Evolutionary conservation across 257 asterid genomes (phyloP), one percentile per base, ranked within the genome.

Genomic region (Plantago elongata): DNA sequence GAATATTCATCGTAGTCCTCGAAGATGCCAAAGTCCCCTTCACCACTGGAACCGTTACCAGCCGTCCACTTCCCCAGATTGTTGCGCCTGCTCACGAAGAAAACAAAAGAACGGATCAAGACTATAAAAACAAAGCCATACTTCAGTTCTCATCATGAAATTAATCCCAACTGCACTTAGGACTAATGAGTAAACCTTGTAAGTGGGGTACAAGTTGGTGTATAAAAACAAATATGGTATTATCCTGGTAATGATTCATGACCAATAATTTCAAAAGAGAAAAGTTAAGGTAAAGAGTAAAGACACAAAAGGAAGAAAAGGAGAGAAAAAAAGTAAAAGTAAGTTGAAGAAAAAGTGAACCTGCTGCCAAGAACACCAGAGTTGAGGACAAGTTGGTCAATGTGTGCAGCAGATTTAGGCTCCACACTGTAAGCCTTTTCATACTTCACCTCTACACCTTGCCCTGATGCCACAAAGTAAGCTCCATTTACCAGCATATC

Each of bases 1-100:
- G 81, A 75, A 58, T 65, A 73, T 3, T 80, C 92, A n/a, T 74
- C 86, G 34, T 78, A 75, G 69, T 82, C 87, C 38, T 76, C 84
- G 13, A 65, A 51, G 11, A 69, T 61, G 7, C 87, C 93, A 1
- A 89, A 84, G 70, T 72, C 69, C 1, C 73, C 77, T 57, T 74
- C 88, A 34, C 40, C 40, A 0, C 82, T 84, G 0, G 80, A 65
- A 1, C 70, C 62, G 37, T 66, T 67, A 51, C 76, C 81, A 9
- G 85, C 73, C 12, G 80, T 57, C 95, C 95, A 87, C 69, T 82
- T 84, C 2, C 84, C 88, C 74, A 74, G 61, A 55, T 87, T 78
- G 72, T 72, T 72, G 0, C 89, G 69, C 74, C 90, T 86, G 85
- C 27, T 61, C 63, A 16, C 9, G 15, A 11, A 42, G 3, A 42